Base-by-base conservation (phyloP, 306 rosid species). In the Trichosanthes cucumerina region DNA sequence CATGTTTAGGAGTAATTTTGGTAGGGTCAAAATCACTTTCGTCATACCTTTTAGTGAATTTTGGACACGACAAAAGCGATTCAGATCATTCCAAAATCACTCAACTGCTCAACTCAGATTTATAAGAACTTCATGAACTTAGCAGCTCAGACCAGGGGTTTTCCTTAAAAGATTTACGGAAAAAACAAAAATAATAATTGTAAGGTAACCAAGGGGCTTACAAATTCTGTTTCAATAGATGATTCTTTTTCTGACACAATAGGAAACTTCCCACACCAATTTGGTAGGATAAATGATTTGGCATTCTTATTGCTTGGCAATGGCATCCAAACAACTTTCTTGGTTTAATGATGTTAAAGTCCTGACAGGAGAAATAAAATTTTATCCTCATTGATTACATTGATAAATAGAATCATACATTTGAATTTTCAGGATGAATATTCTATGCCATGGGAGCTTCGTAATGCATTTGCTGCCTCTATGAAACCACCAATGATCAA, bases 351-450 rank as follows among this genome's bases (percentile, higher is more conserved):
- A 10, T 69, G n/a, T 33, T 66, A 6, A 39, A 68, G 47, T 39
- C 33, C 9, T 4, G 10, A 9, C 50, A n/a, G 16, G 50, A 68
- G 47, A 60, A 33, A 23, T 12, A 6, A 44, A 70, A 13, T 28
- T 44, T 7, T 13, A 41, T 69, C 31, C 56, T 65, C 23, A 70
- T 23, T 2, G 56, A 46, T 12, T 2, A 43, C 44, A 21, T 70
- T 44, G 76, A 44, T 66, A 38, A 66, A 19, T 66, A 18, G 49
- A 12, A 19, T 46, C 74, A 56, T n/a, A 81, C 82, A 62, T 81
- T 79, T 64, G 43, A 33, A 16, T 63, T 63, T 63, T 63, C 91
- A 94, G 98, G 88, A 83, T 49, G 88, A 81, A 66, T 59, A 47
- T 44, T 59, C 80, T 47, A 33, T 80, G 79, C 74, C 72, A 16